Percentiles rank a stretch among this genome's conserved stretches.
phyloP scores from a whole-genome alignment of 768 basidiomycete genomes.

The Lactarius trivialis region DNA sequence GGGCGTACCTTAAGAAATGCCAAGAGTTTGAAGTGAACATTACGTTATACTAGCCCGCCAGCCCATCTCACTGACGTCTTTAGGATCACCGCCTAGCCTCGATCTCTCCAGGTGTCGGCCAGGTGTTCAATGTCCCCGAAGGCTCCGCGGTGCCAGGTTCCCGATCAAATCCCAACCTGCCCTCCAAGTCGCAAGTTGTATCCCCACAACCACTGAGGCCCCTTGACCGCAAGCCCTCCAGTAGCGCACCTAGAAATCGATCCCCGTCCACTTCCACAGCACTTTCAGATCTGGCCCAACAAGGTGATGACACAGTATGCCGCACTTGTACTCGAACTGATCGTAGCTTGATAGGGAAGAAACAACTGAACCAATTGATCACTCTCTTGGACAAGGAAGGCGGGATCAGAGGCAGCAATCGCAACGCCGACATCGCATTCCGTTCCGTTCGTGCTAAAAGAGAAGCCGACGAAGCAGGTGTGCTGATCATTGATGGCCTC shows the following conservation, averaged over 20 bases:
- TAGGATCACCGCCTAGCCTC: conserved; percentile 66
- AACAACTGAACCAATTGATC: conserved; percentile 78
- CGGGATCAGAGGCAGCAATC: conserved; percentile 47
- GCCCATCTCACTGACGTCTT: neutral
- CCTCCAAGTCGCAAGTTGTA: conserved; percentile 50
- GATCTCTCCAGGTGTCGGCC: conserved; percentile 31
- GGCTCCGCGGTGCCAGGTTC: conserved; percentile 32
- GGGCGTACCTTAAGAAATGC: conserved; percentile 75
- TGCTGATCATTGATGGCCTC: conserved; percentile 21
- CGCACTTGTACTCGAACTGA: conserved; percentile 1
- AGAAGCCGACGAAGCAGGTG: conserved; percentile 88
- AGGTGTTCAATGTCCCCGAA: conserved; percentile 29
- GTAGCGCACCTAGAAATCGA: conserved; percentile 55
- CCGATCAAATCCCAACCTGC: conserved; percentile 41
- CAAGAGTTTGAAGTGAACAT: conserved; percentile 71
- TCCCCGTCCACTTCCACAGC: conserved; percentile 78
- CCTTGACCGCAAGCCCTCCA: conserved; percentile 67
- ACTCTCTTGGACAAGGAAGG: conserved; percentile 73
- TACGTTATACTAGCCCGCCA: neutral
- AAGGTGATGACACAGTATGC: conserved; percentile 40
- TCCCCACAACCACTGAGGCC: conserved; percentile 71
- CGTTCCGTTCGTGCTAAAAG: conserved; percentile 77
- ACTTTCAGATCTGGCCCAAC: conserved; percentile 82
- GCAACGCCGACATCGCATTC: conserved; percentile 57
- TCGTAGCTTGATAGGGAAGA: conserved; percentile 52